Conservation (phyloP, 2,329 filamentous ascomycete genomes). For the Teratosphaeria viscida region DNA sequence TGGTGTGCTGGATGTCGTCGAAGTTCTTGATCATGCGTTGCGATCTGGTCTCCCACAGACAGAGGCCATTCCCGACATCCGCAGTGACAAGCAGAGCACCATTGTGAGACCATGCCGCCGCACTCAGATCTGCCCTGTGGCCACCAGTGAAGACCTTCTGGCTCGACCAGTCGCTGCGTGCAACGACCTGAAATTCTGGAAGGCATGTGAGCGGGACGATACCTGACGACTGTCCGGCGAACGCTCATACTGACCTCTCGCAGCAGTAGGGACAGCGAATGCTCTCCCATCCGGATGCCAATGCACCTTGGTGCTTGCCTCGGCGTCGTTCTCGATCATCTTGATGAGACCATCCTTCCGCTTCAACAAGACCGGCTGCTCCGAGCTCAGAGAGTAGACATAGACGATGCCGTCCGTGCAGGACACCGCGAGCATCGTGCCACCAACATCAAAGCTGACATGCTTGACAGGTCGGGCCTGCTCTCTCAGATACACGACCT, state of each 20-base stretch:
- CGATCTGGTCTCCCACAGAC: conserved; percentile 83
- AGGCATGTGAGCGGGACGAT: not conserved
- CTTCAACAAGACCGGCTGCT: conserved; percentile 69
- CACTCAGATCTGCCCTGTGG: conserved; percentile 75
- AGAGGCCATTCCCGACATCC: conserved; percentile 49
- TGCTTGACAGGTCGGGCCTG: conserved; percentile 86
- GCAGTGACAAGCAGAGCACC: conserved; percentile 69
- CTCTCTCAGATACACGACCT: conserved; percentile 68
- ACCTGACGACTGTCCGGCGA: not conserved
- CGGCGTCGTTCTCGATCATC: conserved; percentile 63
- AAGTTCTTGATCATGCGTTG: conserved; percentile 70
- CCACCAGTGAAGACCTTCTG: conserved; percentile 69
- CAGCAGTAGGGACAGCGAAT: conserved; percentile 75
- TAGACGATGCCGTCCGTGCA: conserved; percentile 86
- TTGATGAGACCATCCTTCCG: conserved; percentile 82
- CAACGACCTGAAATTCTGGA: conserved; percentile 66
- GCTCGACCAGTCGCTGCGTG: conserved; percentile 80
- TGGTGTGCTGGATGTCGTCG: conserved; percentile 60
- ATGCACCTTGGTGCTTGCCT: conserved; percentile 60
- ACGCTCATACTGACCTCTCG: conserved; percentile 34
- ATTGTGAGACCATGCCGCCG: conserved; percentile 87
- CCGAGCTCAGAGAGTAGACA: conserved; percentile 70
- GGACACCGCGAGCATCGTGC: conserved; percentile 65
- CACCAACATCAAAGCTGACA: conserved; percentile 74
- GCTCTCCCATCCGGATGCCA: conserved; percentile 95